Evolutionary conservation across 768 basidiomycete species (phyloP).

Genomic region (Mycena alexandri): DNA sequence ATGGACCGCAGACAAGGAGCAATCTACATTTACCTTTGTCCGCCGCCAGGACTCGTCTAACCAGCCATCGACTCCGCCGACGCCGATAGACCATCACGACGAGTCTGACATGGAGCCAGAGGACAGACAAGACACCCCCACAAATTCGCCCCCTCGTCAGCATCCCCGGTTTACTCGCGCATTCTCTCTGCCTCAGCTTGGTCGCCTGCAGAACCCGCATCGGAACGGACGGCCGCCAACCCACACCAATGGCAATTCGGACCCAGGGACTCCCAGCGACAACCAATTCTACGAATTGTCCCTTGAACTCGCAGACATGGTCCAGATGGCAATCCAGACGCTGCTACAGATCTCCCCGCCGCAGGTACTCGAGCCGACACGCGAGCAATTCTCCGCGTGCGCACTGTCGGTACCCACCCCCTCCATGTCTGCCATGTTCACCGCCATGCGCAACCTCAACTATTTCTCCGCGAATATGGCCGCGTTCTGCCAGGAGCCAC

Average conservation of each 20-base stretch:
- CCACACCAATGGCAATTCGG: constrained; percentile 30
- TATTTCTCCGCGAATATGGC: constrained; percentile 91
- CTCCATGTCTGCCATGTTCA: constrained; percentile 89
- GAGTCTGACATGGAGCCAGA: constrained; percentile 47
- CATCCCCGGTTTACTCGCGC: constrained; percentile 77
- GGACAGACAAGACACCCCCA: constrained; percentile 40
- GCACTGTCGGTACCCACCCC: constrained; percentile 89
- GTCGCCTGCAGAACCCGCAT: constrained; percentile 78
- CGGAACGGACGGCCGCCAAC: constrained; percentile 44
- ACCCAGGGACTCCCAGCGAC: constrained; percentile 37
- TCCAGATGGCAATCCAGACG: constrained; percentile 92
- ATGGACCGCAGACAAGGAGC: constrained; percentile 16
- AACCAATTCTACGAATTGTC: constrained; percentile 76
- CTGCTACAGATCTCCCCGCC: constrained; percentile 91
- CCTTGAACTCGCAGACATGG: constrained; percentile 89
- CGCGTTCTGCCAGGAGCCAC: constrained; percentile 56
- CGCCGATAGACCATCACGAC: constrained; percentile 55
- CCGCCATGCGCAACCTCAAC: constrained; percentile 93
- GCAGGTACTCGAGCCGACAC: constrained; percentile 91
- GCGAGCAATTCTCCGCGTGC: constrained; percentile 93
- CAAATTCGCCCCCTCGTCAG: constrained; percentile 30
- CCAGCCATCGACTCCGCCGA: constrained; percentile 20
- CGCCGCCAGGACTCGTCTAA: constrained; percentile 14
- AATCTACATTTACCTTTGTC: constrained; percentile 32
- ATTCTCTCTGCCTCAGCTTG: constrained; percentile 87